A percentile compares a stretch with the other conserved stretches of the same genome.
Evolutionary conservation across 352 stramenopile species (phyloP).

Genomic region (Blastocystis sp.): DNA sequence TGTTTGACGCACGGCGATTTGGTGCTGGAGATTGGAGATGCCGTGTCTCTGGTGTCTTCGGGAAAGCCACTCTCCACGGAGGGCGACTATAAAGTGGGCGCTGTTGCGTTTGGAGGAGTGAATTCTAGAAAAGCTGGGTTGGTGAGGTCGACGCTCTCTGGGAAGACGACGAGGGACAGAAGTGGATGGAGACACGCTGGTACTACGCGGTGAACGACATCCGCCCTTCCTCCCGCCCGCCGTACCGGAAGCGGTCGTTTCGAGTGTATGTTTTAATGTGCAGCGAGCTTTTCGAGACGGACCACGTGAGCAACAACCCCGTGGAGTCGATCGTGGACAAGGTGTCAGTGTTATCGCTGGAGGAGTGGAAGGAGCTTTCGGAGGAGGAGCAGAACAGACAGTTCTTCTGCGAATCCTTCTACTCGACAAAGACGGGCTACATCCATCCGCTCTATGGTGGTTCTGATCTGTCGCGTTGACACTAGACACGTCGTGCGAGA

Average conservation of each 20-base stretch:
- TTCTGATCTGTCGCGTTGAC: neutral
- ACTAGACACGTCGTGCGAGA: neutral
- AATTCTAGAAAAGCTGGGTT: conserved; percentile 37
- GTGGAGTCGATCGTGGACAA: conserved; percentile 29
- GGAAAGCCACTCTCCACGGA: neutral
- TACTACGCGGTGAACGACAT: conserved; percentile 40
- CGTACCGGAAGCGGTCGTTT: conserved; percentile 23
- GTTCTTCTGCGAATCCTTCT: conserved; percentile 49
- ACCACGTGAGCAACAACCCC: conserved; percentile 36
- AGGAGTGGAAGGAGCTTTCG: neutral
- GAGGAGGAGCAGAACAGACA: neutral
- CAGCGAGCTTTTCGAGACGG: conserved; percentile 44
- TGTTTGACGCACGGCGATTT: conserved; percentile 5
- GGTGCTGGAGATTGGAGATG: conserved; percentile 22
- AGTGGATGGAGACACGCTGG: conserved; percentile 37
- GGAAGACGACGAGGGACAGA: conserved; percentile 26
- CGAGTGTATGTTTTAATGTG: neutral
- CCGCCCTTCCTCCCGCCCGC: neutral
- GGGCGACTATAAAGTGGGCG: conserved; percentile 40
- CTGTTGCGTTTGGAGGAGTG: neutral
- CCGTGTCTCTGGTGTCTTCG: neutral
- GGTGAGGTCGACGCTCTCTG: conserved; percentile 34
- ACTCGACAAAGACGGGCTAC: conserved; percentile 10
- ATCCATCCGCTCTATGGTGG: conserved; percentile 35
- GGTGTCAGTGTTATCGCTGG: neutral